Evolutionary conservation across 2,329 filamentous ascomycete species (phyloP).

Genomic region (Venturia effusa): DNA sequence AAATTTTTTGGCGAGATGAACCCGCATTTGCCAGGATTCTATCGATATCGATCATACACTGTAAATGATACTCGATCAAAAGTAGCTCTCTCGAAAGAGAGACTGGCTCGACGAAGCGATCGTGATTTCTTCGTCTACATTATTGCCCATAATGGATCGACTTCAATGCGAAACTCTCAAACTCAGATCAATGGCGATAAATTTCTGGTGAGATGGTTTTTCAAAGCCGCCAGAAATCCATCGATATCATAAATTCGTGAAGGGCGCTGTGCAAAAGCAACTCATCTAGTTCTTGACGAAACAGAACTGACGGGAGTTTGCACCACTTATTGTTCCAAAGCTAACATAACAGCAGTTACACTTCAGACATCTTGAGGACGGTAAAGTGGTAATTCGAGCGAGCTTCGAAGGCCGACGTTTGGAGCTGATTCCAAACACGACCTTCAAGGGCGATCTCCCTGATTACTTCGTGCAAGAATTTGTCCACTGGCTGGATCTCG

Average conservation of each 20-base stretch:
- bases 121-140: too few species aligned
- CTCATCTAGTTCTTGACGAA: too few species aligned
- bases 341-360: slow-evolving; percentile 33
- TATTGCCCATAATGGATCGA: not conserved
- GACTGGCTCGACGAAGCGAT: too few species aligned
- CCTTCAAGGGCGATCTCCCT: slow-evolving; percentile 40
- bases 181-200: not conserved
- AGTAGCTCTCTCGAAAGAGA: too few species aligned
- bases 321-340: not conserved
- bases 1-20: not conserved
- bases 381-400: slow-evolving; percentile 34
- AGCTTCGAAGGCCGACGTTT: slow-evolving; percentile 17
- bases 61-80: too few species aligned
- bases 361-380: slow-evolving; percentile 35
- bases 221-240: not conserved
- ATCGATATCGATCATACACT: too few species aligned
- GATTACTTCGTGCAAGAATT: slow-evolving; percentile 38
- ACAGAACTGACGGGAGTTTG: too few species aligned
- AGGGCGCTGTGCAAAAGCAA: too few species aligned
- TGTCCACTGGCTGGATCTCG: slow-evolving; percentile 49
- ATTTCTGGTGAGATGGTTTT: not conserved
- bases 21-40: too few species aligned
- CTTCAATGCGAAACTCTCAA: not conserved
- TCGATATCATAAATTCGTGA: not conserved
- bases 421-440: slow-evolving; percentile 23